phyloP scores from a whole-genome alignment of 805 yeast species.

The Teunomyces tritomae region DNA sequence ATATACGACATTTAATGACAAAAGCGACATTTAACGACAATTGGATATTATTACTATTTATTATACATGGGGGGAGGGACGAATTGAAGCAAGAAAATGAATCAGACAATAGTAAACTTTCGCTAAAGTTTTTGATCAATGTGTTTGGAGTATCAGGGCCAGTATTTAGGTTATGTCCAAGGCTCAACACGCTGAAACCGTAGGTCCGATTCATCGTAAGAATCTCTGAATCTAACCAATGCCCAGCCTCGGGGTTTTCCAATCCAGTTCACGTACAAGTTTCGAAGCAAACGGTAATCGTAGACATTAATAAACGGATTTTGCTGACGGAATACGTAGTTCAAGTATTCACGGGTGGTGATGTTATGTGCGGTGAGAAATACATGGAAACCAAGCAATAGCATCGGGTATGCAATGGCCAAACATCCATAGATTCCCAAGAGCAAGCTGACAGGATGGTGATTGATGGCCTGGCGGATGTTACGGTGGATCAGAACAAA shows the following conservation, averaged over 20 bases:
- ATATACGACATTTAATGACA: too few species aligned
- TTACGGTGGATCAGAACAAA: conserved; percentile 19
- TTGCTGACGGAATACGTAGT: conserved; percentile 35
- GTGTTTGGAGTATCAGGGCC: not conserved
- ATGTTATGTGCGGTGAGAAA: conserved; percentile 54
- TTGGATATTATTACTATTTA: too few species aligned
- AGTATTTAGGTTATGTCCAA: conserved; percentile 10
- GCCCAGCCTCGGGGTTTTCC: conserved; percentile 29
- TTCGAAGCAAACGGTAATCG: conserved; percentile 20
- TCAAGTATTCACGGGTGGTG: conserved; percentile 72
- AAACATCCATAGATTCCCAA: conserved; percentile 50
- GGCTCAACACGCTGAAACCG: conserved; percentile 25
- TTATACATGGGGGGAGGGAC: too few species aligned
- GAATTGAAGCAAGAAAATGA: too few species aligned
- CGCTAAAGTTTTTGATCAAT: too few species aligned
- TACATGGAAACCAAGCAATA: conserved; percentile 53
- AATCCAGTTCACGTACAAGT: conserved; percentile 37
- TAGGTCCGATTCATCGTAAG: conserved; percentile 21
- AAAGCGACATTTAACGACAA: too few species aligned
- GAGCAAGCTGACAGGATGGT: conserved; percentile 43
- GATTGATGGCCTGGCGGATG: conserved; percentile 15
- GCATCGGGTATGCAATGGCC: conserved; percentile 52
- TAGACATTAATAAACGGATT: conserved; percentile 34
- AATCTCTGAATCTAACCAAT: conserved; percentile 15
- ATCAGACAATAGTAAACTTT: too few species aligned